These are phyloP conservation scores for Chaetomiaceae sp. DNA, from an alignment of 2,329 filamentous ascomycete genomes.

Conservation along the genomic window DNA sequence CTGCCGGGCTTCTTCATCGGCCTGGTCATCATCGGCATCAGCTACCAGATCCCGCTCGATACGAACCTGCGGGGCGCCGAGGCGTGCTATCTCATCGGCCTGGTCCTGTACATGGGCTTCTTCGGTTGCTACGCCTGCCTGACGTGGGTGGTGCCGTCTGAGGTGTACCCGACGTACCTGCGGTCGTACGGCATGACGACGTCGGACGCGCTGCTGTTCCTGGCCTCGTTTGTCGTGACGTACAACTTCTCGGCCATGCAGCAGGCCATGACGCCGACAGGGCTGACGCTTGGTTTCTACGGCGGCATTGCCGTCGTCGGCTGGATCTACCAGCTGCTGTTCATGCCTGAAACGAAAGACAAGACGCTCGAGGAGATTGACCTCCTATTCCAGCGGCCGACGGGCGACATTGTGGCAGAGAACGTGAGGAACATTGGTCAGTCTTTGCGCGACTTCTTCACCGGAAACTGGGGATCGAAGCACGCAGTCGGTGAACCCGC, in stretches of 20 bases:
- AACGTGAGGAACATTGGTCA: conserved; percentile 4
- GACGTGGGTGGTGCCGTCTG: conserved; percentile 11
- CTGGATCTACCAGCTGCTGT: conserved; percentile 11
- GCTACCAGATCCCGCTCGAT: conserved; percentile 7
- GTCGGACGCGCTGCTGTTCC: conserved; percentile 6
- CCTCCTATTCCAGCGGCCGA: conserved; percentile 3
- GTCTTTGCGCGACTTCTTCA: neutral
- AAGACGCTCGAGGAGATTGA: conserved; percentile 13
- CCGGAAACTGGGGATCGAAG: neutral
- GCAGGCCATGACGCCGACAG: conserved; percentile 8
- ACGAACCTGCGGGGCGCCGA: conserved; percentile 5
- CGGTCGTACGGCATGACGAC: conserved; percentile 13
- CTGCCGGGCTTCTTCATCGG: conserved; percentile 9
- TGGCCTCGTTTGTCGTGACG: conserved; percentile 10
- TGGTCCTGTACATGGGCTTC: conserved; percentile 12
- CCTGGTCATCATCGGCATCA: conserved; percentile 9
- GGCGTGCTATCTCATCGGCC: conserved; percentile 9
- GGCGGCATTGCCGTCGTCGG: conserved; percentile 7
- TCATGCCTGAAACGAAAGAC: conserved; percentile 13
- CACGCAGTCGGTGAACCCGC: too few species aligned
- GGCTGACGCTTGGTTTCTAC: conserved; percentile 9
- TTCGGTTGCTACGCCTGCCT: conserved; percentile 12
- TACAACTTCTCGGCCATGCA: conserved; percentile 15
- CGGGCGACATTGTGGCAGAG: conserved; percentile 3
- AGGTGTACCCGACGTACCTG: conserved; percentile 12